phyloP scores from a whole-genome alignment of 805 yeast genomes.

The Martiniozyma abietophila region DNA sequence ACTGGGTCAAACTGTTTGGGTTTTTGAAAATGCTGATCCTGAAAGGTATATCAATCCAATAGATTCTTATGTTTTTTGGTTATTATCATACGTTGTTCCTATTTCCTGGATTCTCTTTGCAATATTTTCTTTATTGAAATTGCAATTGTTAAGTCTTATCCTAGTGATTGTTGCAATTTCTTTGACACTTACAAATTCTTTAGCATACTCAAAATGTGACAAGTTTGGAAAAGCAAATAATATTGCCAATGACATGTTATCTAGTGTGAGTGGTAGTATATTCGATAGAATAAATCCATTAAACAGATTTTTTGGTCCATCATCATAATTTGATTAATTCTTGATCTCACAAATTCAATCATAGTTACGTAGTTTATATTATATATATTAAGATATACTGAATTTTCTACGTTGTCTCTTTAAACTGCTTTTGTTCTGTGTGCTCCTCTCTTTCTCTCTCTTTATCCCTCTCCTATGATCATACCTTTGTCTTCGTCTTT shows the following conservation, averaged over 20 bases:
- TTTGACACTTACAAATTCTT: constrained; percentile 70
- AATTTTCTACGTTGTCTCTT: too few species aligned
- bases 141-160: constrained; percentile 59
- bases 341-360: too few species aligned
- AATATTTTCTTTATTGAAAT: constrained; percentile 65
- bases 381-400: too few species aligned
- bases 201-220: constrained; percentile 89
- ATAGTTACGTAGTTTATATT: too few species aligned
- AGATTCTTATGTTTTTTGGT: constrained; percentile 86
- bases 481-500: too few species aligned
- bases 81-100: constrained; percentile 66
- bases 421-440: too few species aligned
- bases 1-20: constrained; percentile 69
- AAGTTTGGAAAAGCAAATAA: constrained; percentile 80
- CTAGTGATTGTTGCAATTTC: constrained; percentile 59
- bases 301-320: constrained; percentile 15
- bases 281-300: constrained; percentile 40
- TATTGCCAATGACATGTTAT: constrained; percentile 49
- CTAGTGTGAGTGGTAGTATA: constrained; percentile 36
- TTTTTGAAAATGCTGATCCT: constrained; percentile 78
- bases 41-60: constrained; percentile 72
- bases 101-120: constrained; percentile 68
- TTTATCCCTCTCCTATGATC: too few species aligned
- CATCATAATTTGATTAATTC: too few species aligned
- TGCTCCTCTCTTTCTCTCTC: too few species aligned